A percentile compares a stretch with the other conserved stretches of the same genome.
These are phyloP conservation scores for Fusarium praegraminearum DNA, from an alignment of 2,329 filamentous ascomycete genomes.

Conservation along the genomic window DNA sequence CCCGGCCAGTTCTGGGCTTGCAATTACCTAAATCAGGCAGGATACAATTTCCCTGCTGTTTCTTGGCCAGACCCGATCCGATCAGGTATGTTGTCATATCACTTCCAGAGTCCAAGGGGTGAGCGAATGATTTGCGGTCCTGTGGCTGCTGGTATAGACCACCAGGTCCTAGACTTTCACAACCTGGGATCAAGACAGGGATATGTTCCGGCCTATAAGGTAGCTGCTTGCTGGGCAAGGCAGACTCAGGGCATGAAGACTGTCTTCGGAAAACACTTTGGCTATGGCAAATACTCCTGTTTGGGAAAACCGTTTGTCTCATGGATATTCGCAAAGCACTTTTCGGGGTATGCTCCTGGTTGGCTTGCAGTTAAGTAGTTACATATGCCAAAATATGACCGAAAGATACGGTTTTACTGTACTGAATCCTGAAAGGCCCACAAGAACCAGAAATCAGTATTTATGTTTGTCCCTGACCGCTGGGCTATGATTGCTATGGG, in stretches of 20 bases:
- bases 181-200: no score
- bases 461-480: slow-evolving; percentile 53
- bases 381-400: slow-evolving; percentile 27
- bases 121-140: background rate
- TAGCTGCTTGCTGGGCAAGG: no score
- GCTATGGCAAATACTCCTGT: no score
- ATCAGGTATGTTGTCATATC: slow-evolving; percentile 1
- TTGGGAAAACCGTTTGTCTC: no score
- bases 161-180: no score
- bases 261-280: no score
- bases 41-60: background rate
- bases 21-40: background rate
- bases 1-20: background rate
- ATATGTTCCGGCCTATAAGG: no score
- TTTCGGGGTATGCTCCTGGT: no score
- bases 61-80: background rate
- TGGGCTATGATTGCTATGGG: slow-evolving; percentile 51
- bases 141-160: no score
- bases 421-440: slow-evolving; percentile 51
- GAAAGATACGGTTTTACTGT: slow-evolving; percentile 50
- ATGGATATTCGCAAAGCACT: no score
- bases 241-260: no score
- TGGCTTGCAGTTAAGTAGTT: no score
- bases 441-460: slow-evolving; percentile 52
- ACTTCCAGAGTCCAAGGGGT: background rate